Percentiles rank a stretch among this genome's conserved stretches.
These are phyloP conservation scores for Fallopia convolvulus DNA, from an alignment of 148 eudicot species.

Conservation along the genomic window DNA sequence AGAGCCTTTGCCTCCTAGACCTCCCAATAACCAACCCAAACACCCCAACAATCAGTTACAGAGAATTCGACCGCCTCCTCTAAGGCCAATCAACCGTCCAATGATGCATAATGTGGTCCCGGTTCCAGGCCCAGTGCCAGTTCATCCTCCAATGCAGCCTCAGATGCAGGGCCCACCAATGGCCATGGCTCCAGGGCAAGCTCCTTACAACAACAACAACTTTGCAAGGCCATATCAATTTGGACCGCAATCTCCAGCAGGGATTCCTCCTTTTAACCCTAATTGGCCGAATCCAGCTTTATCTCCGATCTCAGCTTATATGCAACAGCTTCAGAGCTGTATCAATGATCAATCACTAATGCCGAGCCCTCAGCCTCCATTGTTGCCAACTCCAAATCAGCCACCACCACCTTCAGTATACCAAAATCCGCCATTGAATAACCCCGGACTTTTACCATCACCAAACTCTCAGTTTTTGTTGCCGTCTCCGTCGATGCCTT, in stretches of 20 bases:
- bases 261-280: constrained; percentile 28
- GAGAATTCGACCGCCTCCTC: constrained; percentile 78
- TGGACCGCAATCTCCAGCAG: constrained; percentile 49
- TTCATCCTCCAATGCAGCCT: constrained; percentile 9
- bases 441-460: constrained; percentile 33
- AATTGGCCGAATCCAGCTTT: constrained; percentile 56
- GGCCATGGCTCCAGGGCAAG: constrained; percentile 18
- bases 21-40: constrained; percentile 64
- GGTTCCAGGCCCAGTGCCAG: constrained; percentile 26
- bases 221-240: constrained; percentile 32
- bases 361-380: constrained; percentile 12
- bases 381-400: constrained; percentile 24
- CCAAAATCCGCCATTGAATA: constrained; percentile 32
- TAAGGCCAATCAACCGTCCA: constrained; percentile 48
- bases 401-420: too few species aligned
- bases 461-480: constrained; percentile 63
- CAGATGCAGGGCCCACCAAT: constrained; percentile 9
- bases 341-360: constrained; percentile 51
- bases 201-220: constrained; percentile 24
- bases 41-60: constrained; percentile 65
- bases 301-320: constrained; percentile 78
- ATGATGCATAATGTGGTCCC: constrained; percentile 36
- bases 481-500: constrained; percentile 67
- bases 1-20: constrained; percentile 54
- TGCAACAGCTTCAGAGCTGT: constrained; percentile 79